Evolutionary conservation across 2,329 filamentous ascomycete genomes (phyloP).

Genomic region (Alternaria postmessia): DNA sequence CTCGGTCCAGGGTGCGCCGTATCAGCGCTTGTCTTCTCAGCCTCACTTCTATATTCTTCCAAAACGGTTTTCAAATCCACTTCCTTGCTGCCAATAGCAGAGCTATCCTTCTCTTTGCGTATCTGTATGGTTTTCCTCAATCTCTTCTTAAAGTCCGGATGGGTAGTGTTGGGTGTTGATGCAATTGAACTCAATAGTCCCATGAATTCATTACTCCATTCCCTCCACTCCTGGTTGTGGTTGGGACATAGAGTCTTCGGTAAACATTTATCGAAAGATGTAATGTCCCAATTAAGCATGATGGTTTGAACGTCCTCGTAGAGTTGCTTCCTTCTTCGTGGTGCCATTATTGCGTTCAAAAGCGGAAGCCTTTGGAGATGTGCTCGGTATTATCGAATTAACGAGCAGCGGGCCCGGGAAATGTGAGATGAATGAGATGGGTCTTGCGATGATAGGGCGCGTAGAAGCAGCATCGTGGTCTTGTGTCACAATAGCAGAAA

Average conservation of each 20-base stretch:
- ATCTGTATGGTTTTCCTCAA: neutral
- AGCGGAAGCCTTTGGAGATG: neutral
- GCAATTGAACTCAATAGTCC: conserved; percentile 12
- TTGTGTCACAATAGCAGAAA: conserved; percentile 1
- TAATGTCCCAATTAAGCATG: conserved; percentile 11
- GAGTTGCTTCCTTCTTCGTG: neutral
- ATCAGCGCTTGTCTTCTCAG: conserved; percentile 1
- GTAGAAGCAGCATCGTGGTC: conserved; percentile 10
- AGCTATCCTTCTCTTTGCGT: conserved; percentile 7
- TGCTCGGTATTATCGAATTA: neutral
- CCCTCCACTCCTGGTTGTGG: neutral
- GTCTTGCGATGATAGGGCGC: neutral
- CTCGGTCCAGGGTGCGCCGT: neutral
- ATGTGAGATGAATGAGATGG: neutral
- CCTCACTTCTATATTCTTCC: conserved; percentile 4
- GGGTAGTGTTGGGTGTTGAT: conserved; percentile 5
- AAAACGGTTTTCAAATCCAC: conserved; percentile 7
- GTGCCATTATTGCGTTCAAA: conserved; percentile 6
- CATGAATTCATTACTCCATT: conserved; percentile 14
- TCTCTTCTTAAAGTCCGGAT: conserved; percentile 8
- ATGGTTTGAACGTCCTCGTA: conserved; percentile 2
- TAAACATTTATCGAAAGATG: conserved; percentile 3
- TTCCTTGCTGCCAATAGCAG: conserved; percentile 1
- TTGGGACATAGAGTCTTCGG: conserved; percentile 13
- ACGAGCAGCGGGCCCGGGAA: neutral